Evolutionary conservation across 2,329 filamentous ascomycete species (phyloP).

Genomic region (Lizonia empirigonia): DNA sequence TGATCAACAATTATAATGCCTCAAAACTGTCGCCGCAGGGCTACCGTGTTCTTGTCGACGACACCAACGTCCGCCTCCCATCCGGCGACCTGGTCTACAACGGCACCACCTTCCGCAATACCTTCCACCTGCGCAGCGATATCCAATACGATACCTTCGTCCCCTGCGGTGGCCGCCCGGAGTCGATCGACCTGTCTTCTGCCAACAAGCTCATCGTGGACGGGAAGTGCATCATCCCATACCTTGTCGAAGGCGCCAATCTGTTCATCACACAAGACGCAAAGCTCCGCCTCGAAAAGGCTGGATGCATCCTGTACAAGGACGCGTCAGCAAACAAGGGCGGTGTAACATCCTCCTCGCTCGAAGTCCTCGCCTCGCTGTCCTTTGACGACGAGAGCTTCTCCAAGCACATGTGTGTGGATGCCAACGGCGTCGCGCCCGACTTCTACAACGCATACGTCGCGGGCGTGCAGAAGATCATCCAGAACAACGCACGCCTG

Average conservation of each 20-base stretch:
- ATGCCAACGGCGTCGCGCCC: conserved; percentile 76
- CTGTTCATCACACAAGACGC: conserved; percentile 98
- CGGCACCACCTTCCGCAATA: conserved; percentile 95
- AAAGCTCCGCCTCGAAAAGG: conserved; percentile 90
- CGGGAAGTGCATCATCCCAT: conserved; percentile 85
- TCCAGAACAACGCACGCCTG: conserved; percentile 86
- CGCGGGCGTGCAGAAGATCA: conserved; percentile 85
- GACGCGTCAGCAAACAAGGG: conserved; percentile 99
- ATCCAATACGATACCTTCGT: conserved; percentile 85
- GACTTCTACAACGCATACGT: conserved; percentile 95
- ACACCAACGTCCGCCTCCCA: conserved; percentile 85
- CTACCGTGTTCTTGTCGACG: conserved; percentile 91
- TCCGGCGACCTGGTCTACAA: conserved; percentile 86
- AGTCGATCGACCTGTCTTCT: conserved; percentile 91
- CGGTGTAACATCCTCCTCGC: conserved; percentile 94
- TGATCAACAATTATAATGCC: conserved; percentile 86
- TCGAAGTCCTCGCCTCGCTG: conserved; percentile 92
- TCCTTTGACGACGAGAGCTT: conserved; percentile 93
- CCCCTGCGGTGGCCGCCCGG: conserved; percentile 92
- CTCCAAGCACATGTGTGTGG: conserved; percentile 89
- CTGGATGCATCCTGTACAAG: conserved; percentile 96
- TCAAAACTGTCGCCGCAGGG: conserved; percentile 85
- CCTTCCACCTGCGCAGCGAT: conserved; percentile 84
- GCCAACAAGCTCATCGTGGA: conserved; percentile 88
- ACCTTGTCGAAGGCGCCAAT: conserved; percentile 97